A percentile compares a stretch with the other conserved stretches of the same genome.
phyloP scores from a whole-genome alignment of 1,139 yeast species.

The Hemisphaericaspora subhashii region DNA sequence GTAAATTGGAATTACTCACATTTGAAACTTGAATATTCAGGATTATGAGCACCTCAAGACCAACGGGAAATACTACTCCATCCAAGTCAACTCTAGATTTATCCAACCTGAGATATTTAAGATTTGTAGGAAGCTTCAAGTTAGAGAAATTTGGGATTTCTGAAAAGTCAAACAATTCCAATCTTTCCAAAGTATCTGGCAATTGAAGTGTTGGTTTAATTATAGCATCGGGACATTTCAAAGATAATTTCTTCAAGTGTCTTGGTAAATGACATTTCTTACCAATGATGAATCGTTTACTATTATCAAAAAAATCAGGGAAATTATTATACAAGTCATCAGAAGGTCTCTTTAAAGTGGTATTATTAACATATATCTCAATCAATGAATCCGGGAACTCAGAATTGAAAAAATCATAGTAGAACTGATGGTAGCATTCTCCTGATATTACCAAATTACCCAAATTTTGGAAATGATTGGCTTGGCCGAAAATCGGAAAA shows the following conservation, averaged over 20 bases:
- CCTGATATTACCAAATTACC: background rate
- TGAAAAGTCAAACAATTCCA: background rate
- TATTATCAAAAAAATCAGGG: background rate
- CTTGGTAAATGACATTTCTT: background rate
- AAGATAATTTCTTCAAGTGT: background rate
- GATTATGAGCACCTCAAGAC: background rate
- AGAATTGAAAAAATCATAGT: background rate
- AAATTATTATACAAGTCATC: background rate
- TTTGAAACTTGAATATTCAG: background rate
- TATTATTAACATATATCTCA: background rate
- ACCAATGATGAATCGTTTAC: background rate
- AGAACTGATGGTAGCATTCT: background rate
- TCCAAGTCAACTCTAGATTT: background rate
- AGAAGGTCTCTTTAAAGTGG: background rate
- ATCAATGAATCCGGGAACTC: background rate
- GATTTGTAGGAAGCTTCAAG: background rate
- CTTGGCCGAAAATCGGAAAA: background rate
- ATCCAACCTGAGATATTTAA: background rate
- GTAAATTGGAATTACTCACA: background rate
- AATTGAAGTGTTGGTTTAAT: background rate
- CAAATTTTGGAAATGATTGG: background rate
- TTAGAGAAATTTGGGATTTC: background rate
- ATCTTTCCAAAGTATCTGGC: background rate
- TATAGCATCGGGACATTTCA: background rate
- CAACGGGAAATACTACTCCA: background rate